Conservation (phyloP, 768 basidiomycete genomes). For the Candolleomyces aberdarensis region DNA sequence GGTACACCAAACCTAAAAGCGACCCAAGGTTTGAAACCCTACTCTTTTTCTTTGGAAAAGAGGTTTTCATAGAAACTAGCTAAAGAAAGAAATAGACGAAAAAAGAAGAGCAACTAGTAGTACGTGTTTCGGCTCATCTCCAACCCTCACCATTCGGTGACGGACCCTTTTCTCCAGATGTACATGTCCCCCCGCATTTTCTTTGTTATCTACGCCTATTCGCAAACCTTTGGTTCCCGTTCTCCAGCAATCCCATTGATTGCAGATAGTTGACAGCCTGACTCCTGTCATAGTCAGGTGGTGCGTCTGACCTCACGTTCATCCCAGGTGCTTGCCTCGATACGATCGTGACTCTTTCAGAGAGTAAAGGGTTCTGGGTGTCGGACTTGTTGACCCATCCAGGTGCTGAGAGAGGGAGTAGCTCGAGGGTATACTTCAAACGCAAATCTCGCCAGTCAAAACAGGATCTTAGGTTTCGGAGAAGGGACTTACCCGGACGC, state of each 20-base stretch:
- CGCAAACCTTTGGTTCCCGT: constrained; percentile 51
- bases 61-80: neutral
- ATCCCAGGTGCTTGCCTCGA: constrained; percentile 38
- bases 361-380: constrained; percentile 24
- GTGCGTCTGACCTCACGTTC: constrained; percentile 42
- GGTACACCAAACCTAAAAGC: constrained; percentile 41
- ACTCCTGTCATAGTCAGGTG: constrained; percentile 41
- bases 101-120: neutral
- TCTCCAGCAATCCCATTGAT: constrained; percentile 49
- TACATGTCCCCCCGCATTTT: too few species aligned
- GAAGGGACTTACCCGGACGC: constrained; percentile 39
- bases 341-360: constrained; percentile 37
- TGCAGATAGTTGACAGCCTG: constrained; percentile 47
- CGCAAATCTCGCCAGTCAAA: neutral
- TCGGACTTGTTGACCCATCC: neutral
- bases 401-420: neutral
- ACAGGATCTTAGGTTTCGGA: neutral
- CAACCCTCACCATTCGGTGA: too few species aligned
- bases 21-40: constrained; percentile 73
- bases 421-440: neutral
- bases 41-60: constrained; percentile 42
- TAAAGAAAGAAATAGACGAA: constrained; percentile 3
- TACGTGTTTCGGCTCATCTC: too few species aligned
- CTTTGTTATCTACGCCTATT: constrained; percentile 9
- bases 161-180: too few species aligned